Evolutionary conservation across 2,329 filamentous ascomycete species (phyloP), one percentile per base, ranked within the genome.

Genomic region (Hirsutella rhossiliensis): DNA sequence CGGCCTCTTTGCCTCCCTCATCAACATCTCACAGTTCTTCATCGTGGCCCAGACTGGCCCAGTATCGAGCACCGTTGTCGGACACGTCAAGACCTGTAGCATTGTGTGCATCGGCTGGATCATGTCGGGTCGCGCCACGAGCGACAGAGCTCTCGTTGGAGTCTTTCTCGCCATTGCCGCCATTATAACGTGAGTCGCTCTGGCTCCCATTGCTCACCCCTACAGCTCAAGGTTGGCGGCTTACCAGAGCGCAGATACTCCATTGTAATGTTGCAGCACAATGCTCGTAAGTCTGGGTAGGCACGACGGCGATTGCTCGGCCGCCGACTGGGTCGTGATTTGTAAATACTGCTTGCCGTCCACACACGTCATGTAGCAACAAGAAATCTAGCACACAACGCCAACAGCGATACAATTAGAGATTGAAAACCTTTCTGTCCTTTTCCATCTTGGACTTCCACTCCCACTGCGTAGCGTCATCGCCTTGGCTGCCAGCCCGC

Each of bases 401-500:
- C 7, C 31, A 17, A 17, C 18, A 18, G 18, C 15, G 7, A 15
- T 32, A 37, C 15, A 20, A 17, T 30, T 73, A 97, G 59, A 98
- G 71, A 65, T 94, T 92, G 69, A 97, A 98, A 61, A 87, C 82
- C 53, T 90, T 97, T 56, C 92, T 75, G 58, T 85, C 73, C 71
- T 96, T 96, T 69, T 98, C 92, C 82, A 92, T 94, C 60, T 81
- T 80, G 11, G 85, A 84, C 68, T 94, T 94, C 92, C 92, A 98
- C 61, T 96, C 79, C 90, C 92, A 97, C 59, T 94, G 86, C 53
- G 87, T 77, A 32, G 87, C 87, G 62, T 82, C 69, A 62, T 79
- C 70, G 71, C 86, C 76, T 48, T 80, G 73, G 54, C 78, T 81
- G 17, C 79, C 79, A 8, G 79, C 78, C 44, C 75, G 66, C 13